These are phyloP conservation scores for Lentinula novae-zelandiae DNA, from an alignment of 1,284 basidiomycete genomes.

Conservation along the genomic window DNA sequence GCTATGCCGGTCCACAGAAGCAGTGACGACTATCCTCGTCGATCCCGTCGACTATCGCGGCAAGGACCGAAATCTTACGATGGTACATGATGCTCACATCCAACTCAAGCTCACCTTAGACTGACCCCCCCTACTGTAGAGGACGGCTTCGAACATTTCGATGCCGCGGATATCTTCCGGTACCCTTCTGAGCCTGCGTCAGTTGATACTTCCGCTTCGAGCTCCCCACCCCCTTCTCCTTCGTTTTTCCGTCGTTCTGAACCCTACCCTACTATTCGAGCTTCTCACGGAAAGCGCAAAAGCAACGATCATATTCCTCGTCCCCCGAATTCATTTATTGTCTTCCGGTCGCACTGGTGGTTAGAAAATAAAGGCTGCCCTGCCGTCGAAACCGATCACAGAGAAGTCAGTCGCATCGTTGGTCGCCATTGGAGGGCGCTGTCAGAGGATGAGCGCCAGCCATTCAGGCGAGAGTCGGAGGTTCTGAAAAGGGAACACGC, in stretches of 20 bases:
- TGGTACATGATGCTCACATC: slow-evolving; percentile 20
- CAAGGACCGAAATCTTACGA: slow-evolving; percentile 29
- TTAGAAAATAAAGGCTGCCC: slow-evolving; percentile 38
- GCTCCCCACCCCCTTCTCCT: slow-evolving; percentile 10
- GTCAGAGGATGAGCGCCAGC: slow-evolving; percentile 25
- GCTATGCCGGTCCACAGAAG: slow-evolving; percentile 31
- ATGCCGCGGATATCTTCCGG: background rate
- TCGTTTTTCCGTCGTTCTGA: background rate
- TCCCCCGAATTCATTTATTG: slow-evolving; percentile 82
- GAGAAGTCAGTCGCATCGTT: slow-evolving; percentile 48
- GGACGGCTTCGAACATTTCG: slow-evolving; percentile 15
- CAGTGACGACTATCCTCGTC: slow-evolving; percentile 17
- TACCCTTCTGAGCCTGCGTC: slow-evolving; percentile 3
- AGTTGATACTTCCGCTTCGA: slow-evolving; percentile 7
- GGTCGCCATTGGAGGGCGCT: slow-evolving; percentile 29
- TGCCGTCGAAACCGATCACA: slow-evolving; percentile 42
- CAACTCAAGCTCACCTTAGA: background rate
- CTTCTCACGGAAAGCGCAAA: slow-evolving; percentile 40
- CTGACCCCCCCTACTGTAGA: slow-evolving; percentile 9
- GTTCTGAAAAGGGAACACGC: slow-evolving; percentile 47
- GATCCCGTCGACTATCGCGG: slow-evolving; percentile 28
- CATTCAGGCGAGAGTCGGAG: slow-evolving; percentile 48
- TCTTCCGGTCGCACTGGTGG: slow-evolving; percentile 74
- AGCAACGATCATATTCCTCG: slow-evolving; percentile 55
- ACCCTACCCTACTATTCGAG: background rate